These are phyloP conservation scores for Diutina mesorugosa DNA, from an alignment of 1,139 yeast species.

Conservation along the genomic window DNA sequence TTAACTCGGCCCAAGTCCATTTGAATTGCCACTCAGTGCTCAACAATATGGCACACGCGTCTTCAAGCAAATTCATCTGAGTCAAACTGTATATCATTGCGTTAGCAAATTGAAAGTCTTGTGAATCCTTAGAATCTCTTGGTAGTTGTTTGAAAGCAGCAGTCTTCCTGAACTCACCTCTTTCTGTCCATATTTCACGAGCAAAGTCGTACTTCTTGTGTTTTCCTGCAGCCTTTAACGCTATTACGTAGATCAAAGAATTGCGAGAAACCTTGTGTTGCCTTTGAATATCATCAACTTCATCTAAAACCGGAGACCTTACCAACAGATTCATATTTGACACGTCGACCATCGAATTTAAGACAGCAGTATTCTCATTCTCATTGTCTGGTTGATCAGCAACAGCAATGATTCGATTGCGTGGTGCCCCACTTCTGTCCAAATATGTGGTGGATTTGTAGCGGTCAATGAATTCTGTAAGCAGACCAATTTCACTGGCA, in stretches of 20 bases:
- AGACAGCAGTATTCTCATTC: slow-evolving; percentile 5
- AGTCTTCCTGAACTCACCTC: slow-evolving; percentile 62
- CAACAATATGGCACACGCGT: slow-evolving; percentile 55
- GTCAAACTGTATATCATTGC: slow-evolving; percentile 46
- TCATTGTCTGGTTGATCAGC: slow-evolving; percentile 13
- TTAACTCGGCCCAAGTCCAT: slow-evolving; percentile 57
- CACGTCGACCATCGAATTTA: background rate
- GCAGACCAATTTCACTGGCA: slow-evolving; percentile 32
- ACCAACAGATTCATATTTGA: slow-evolving; percentile 5
- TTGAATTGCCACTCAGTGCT: slow-evolving; percentile 58
- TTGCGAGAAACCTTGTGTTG: slow-evolving; percentile 27
- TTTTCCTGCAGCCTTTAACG: slow-evolving; percentile 53
- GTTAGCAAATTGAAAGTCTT: slow-evolving; percentile 61
- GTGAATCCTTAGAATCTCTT: slow-evolving; percentile 24
- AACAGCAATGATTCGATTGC: slow-evolving; percentile 7
- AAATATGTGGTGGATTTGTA: slow-evolving; percentile 36
- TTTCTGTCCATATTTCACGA: slow-evolving; percentile 57
- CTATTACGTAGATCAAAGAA: slow-evolving; percentile 44
- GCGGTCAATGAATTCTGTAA: slow-evolving; percentile 37
- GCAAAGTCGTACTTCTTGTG: slow-evolving; percentile 45
- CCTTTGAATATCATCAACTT: slow-evolving; percentile 5
- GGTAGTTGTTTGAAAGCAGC: slow-evolving; percentile 27
- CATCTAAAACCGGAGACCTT: slow-evolving; percentile 16
- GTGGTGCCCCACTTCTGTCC: slow-evolving; percentile 15
- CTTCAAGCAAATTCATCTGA: slow-evolving; percentile 40